phyloP scores from a whole-genome alignment of 768 basidiomycete species.

The Hygrocybe coccinea region DNA sequence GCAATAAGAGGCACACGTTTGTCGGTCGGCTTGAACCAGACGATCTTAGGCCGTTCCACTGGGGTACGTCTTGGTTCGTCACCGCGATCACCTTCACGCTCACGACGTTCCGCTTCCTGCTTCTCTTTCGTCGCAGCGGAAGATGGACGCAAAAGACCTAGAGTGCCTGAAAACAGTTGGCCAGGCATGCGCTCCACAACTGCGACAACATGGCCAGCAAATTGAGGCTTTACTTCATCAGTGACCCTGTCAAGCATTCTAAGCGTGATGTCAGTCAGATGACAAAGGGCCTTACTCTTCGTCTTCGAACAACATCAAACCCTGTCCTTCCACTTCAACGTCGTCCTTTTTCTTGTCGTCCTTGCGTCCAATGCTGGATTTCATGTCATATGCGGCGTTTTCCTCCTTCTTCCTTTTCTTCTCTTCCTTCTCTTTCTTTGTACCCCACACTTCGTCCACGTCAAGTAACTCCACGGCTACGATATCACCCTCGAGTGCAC shows the following conservation, averaged over 20 bases:
- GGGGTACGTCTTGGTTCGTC: conserved; percentile 75
- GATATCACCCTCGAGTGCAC: conserved; percentile 96
- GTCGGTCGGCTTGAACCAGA: conserved; percentile 99
- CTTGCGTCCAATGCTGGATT: conserved; percentile 68
- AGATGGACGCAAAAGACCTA: conserved; percentile 91
- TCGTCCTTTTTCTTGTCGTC: conserved; percentile 99
- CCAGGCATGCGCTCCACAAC: conserved; percentile 99
- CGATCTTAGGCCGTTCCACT: conserved; percentile 93
- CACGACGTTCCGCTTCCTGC: conserved; percentile 94
- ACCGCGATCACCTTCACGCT: conserved; percentile 90
- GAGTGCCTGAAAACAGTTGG: conserved; percentile 94
- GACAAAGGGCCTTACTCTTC: conserved; percentile 63
- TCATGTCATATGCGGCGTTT: conserved; percentile 89
- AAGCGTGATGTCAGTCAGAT: conserved; percentile 8
- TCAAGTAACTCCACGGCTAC: conserved; percentile 97
- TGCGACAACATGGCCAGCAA: conserved; percentile 98
- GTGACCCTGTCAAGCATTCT: conserved; percentile 59
- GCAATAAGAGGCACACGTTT: conserved; percentile 98
- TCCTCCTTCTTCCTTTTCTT: conserved; percentile 99
- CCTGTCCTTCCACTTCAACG: conserved; percentile 98
- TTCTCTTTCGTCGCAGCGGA: conserved; percentile 98
- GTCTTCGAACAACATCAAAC: conserved; percentile 93
- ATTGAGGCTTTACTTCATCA: conserved; percentile 96
- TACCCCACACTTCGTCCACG: conserved; percentile 96
- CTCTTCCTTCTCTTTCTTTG: conserved; percentile 99